Percentiles rank a stretch among this genome's conserved stretches.
These are phyloP conservation scores for Eremothecium gossypii DNA, from an alignment of 1,139 yeast species.

Conservation along the genomic window DNA sequence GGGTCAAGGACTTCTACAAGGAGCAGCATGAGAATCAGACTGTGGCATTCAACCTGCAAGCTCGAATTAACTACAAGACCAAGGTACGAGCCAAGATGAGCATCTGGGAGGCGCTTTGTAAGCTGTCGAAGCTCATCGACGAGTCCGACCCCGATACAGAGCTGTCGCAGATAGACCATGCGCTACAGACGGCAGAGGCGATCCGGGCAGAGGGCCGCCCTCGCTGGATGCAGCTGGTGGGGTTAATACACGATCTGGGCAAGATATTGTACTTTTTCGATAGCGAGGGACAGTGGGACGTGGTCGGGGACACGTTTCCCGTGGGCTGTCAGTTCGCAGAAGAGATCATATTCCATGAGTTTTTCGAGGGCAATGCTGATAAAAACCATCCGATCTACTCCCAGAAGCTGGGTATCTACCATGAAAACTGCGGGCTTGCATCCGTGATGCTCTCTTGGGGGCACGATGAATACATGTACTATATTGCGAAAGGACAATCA, in stretches of 20 bases:
- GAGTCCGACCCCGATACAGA: conserved; percentile 74
- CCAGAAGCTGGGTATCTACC: conserved; percentile 58
- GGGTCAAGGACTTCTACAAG: conserved; percentile 57
- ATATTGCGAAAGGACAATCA: conserved; percentile 56
- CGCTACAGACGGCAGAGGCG: conserved; percentile 69
- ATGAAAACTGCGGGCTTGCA: conserved; percentile 56
- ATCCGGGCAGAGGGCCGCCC: conserved; percentile 60
- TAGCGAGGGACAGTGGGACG: conserved; percentile 73
- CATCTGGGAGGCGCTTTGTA: conserved; percentile 62
- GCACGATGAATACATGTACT: conserved; percentile 72
- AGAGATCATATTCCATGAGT: conserved; percentile 52
- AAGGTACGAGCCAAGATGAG: conserved; percentile 57
- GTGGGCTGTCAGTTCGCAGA: conserved; percentile 61
- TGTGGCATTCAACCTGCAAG: conserved; percentile 63
- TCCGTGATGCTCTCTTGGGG: conserved; percentile 74
- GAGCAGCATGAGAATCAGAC: conserved; percentile 67
- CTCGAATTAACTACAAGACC: conserved; percentile 60
- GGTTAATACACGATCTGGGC: conserved; percentile 63
- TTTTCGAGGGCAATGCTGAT: conserved; percentile 54
- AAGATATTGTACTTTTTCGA: conserved; percentile 60
- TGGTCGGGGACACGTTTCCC: conserved; percentile 74
- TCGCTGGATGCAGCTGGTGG: conserved; percentile 69
- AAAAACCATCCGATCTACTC: conserved; percentile 53
- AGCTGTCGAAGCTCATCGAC: conserved; percentile 52
- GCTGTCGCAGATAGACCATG: conserved; percentile 66